Percentiles rank a stretch among this genome's conserved stretches.
Evolutionary conservation across 768 basidiomycete species (phyloP).

Genomic region (Boletus pseudopeckii): DNA sequence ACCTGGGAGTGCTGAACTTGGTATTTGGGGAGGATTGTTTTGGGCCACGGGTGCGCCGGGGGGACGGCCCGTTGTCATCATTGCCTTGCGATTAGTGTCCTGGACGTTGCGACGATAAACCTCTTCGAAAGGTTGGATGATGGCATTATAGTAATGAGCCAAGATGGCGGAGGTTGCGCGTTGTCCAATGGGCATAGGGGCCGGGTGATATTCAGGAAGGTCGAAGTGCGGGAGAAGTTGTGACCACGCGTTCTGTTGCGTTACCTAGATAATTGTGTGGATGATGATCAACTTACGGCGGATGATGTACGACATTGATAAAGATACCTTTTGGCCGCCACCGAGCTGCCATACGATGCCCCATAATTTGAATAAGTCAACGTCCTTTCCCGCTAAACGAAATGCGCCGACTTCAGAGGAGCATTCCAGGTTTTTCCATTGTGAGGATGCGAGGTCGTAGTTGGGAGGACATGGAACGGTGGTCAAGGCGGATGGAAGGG

Average conservation of each 20-base stretch:
- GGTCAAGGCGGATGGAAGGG: constrained; percentile 73
- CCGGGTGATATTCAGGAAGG: constrained; percentile 54
- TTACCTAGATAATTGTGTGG: constrained; percentile 36
- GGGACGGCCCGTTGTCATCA: constrained; percentile 40
- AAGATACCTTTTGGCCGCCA: constrained; percentile 57
- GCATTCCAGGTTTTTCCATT: constrained; percentile 64
- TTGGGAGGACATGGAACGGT: constrained; percentile 51
- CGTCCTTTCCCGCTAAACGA: constrained; percentile 67
- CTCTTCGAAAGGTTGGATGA: constrained; percentile 74
- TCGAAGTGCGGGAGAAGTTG: constrained; percentile 53
- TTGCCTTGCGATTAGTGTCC: constrained; percentile 56
- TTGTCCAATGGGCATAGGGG: constrained; percentile 44
- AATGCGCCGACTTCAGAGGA: constrained; percentile 60
- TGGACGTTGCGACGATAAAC: constrained; percentile 58
- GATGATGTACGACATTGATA: constrained; percentile 11
- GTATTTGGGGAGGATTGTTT: constrained; percentile 19
- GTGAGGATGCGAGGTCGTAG: constrained; percentile 62
- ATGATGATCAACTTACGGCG: constrained; percentile 11
- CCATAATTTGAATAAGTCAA: constrained; percentile 78
- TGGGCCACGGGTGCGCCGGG: constrained; percentile 10
- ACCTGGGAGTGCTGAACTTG: constrained; percentile 9
- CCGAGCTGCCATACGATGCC: constrained; percentile 56
- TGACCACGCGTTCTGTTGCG: constrained; percentile 54
- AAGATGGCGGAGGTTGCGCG: constrained; percentile 50
- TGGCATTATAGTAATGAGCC: constrained; percentile 54